Percentiles rank a stretch among this genome's conserved stretches.
phyloP scores from a whole-genome alignment of 768 basidiomycete genomes.

The Kwoniella europaea region DNA sequence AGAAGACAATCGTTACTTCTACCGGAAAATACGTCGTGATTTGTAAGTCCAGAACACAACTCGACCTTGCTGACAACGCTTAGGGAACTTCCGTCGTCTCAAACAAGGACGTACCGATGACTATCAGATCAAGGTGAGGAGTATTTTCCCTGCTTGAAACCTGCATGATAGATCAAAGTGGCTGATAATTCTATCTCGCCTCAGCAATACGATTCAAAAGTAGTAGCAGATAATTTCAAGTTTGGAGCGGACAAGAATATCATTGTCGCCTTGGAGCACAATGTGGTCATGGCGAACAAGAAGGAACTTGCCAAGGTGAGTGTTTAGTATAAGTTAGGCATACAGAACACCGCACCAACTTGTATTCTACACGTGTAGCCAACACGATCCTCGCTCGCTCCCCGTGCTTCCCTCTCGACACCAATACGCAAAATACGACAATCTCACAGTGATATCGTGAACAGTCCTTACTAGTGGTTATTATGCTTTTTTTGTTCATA shows the following conservation, averaged over 20 bases:
- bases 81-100: conserved; percentile 88
- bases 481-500: background rate
- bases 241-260: conserved; percentile 98
- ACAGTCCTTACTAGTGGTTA: conserved; percentile 40
- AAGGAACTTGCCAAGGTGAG: conserved; percentile 84
- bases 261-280: conserved; percentile 91
- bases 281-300: conserved; percentile 93
- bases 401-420: conserved; percentile 39
- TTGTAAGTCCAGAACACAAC: conserved; percentile 61
- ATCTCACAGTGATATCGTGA: conserved; percentile 49
- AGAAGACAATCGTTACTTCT: conserved; percentile 94
- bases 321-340: background rate
- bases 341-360: background rate
- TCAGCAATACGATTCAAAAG: conserved; percentile 78
- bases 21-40: conserved; percentile 90
- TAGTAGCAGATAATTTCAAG: conserved; percentile 97
- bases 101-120: conserved; percentile 88
- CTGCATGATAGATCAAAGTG: background rate
- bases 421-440: conserved; percentile 41
- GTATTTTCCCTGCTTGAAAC: background rate
- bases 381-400: conserved; percentile 40
- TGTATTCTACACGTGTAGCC: conserved; percentile 27
- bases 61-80: conserved; percentile 4
- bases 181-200: conserved; percentile 5
- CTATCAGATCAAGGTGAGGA: conserved; percentile 83